Evolutionary conservation across 495 filamentous ascomycete genomes (phyloP).

Genomic region (Talaromyces nanjingensis): DNA sequence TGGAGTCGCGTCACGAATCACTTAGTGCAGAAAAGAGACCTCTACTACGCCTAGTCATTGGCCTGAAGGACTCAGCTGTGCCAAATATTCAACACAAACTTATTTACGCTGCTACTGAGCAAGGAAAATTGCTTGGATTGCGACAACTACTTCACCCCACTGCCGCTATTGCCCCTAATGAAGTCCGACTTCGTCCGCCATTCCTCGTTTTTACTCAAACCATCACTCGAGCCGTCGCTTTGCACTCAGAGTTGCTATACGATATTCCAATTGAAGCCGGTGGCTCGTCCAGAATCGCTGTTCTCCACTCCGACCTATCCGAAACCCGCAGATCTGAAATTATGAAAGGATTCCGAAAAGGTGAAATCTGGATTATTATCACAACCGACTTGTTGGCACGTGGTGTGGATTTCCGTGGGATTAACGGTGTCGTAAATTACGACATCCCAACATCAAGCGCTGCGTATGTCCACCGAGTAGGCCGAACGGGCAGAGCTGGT

Average conservation of each 20-base stretch:
- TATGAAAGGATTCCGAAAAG: conserved; percentile 83
- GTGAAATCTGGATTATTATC: conserved; percentile 92
- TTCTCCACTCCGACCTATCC: conserved; percentile 80
- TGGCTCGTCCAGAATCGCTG: conserved; percentile 77
- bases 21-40: conserved; percentile 20
- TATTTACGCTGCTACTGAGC: conserved; percentile 84
- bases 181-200: conserved; percentile 67
- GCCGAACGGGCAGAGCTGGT: conserved; percentile 84
- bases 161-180: conserved; percentile 43
- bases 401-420: conserved; percentile 83
- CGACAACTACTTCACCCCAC: conserved; percentile 86
- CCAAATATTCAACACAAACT: conserved; percentile 86
- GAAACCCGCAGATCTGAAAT: conserved; percentile 66
- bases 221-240: conserved; percentile 77
- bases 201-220: conserved; percentile 95
- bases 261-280: conserved; percentile 87
- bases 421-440: conserved; percentile 95
- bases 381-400: conserved; percentile 89
- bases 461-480: conserved; percentile 88
- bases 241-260: conserved; percentile 86
- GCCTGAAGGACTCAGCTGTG: conserved; percentile 89
- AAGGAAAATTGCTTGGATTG: conserved; percentile 86
- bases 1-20: conserved; percentile 40
- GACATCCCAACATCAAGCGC: conserved; percentile 86
- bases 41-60: conserved; percentile 79